Evolutionary conservation across 2,329 filamentous ascomycete species (phyloP).

Genomic region (Fusarium sambucinum): DNA sequence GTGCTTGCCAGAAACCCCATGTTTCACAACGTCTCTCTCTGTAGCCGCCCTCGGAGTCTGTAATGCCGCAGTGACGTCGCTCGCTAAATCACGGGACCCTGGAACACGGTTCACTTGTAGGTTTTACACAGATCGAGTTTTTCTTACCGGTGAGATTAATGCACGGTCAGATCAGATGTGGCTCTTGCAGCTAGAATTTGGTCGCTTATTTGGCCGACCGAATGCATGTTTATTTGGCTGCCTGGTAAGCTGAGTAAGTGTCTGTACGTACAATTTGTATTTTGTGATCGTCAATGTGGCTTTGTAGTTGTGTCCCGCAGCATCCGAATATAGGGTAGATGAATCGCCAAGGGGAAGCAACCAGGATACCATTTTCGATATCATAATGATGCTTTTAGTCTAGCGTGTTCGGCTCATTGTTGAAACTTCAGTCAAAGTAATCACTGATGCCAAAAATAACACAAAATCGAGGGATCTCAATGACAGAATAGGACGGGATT

Average conservation of each 20-base stretch:
- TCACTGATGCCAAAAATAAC: conserved; percentile 36
- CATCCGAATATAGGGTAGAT: conserved; percentile 25
- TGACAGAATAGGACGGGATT: conserved; percentile 6
- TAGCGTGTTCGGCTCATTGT: neutral
- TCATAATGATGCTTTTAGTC: neutral
- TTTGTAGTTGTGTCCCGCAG: conserved; percentile 12
- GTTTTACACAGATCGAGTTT: conserved; percentile 16
- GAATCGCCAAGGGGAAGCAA: neutral
- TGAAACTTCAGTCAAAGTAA: neutral
- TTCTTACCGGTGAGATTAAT: conserved; percentile 10
- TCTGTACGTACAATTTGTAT: neutral
- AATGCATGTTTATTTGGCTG: neutral
- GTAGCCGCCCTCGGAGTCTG: conserved; percentile 35
- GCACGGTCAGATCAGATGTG: conserved; percentile 16
- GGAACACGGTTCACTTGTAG: conserved; percentile 22
- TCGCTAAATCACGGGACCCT: conserved; percentile 35
- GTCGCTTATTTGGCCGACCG: neutral
- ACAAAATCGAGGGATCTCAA: conserved; percentile 2
- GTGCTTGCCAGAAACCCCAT: conserved; percentile 40
- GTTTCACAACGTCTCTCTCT: conserved; percentile 41
- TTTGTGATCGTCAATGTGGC: conserved; percentile 3
- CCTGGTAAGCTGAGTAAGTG: neutral
- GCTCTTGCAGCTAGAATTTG: neutral
- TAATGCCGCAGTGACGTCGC: conserved; percentile 42
- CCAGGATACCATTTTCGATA: neutral